phyloP scores from a whole-genome alignment of 129 eudicot genomes.

The Chrysanthemum makinoi region DNA sequence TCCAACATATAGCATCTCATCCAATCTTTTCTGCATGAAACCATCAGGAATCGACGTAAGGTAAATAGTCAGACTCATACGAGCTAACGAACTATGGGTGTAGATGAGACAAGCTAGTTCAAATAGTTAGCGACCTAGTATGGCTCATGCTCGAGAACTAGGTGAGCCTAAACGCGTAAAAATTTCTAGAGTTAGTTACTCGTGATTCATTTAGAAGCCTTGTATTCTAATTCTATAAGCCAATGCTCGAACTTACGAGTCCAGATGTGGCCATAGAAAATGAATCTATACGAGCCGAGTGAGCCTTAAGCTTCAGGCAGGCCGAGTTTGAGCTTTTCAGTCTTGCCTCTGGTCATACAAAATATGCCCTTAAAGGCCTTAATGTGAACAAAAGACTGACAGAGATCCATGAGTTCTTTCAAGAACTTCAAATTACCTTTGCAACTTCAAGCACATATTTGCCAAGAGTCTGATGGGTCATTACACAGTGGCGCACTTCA shows the following conservation, averaged over 20 bases:
- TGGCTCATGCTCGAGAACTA: constrained; percentile 1
- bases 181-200: neutral
- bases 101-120: constrained; percentile 8
- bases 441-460: constrained; percentile 88
- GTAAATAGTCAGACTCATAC: constrained; percentile 13
- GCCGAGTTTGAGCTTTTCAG: no score
- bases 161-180: neutral
- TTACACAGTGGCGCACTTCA: constrained; percentile 87
- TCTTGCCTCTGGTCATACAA: no score
- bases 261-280: neutral
- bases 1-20: constrained; percentile 91
- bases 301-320: neutral
- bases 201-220: neutral
- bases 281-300: neutral
- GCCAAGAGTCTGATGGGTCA: constrained; percentile 68
- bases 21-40: constrained; percentile 87
- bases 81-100: neutral
- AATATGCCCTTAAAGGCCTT: no score
- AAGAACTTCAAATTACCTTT: constrained; percentile 51
- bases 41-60: constrained; percentile 34
- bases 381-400: no score
- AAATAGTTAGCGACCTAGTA: neutral
- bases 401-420: no score
- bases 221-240: neutral
- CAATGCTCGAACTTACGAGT: neutral